Conservation (phyloP, 225 moss, liverwort and hornwort genomes). For the Pleurozium schreberi region DNA sequence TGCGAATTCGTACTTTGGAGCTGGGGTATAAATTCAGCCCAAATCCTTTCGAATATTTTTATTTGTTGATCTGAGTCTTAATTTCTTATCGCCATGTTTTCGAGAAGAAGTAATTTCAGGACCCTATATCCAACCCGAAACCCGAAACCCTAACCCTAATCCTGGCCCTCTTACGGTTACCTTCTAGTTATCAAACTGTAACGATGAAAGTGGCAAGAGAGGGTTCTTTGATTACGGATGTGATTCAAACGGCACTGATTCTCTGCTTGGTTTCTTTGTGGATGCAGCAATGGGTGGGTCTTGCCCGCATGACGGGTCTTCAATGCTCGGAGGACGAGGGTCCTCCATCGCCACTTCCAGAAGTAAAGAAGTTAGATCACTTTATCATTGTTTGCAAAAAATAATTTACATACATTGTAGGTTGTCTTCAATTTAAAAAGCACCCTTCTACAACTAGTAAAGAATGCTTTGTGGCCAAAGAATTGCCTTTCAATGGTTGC, state of each 20-base stretch:
- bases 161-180: neutral
- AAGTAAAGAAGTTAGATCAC: neutral
- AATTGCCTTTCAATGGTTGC: neutral
- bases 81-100: neutral
- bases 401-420: neutral
- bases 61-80: neutral
- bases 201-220: neutral
- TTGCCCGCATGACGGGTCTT: constrained; percentile 68
- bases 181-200: neutral
- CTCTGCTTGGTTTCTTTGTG: neutral
- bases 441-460: neutral
- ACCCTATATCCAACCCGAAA: neutral
- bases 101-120: neutral
- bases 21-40: constrained; percentile 28
- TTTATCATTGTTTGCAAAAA: neutral
- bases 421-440: neutral
- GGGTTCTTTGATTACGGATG: neutral
- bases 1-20: constrained; percentile 76
- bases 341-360: constrained; percentile 1
- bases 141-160: neutral
- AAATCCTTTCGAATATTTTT: neutral
- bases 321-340: constrained; percentile 36
- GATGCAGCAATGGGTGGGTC: constrained; percentile 84
- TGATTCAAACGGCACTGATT: neutral
- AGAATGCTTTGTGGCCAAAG: neutral